Evolutionary conservation across 2,329 filamentous ascomycete species (phyloP).

Genomic region (Fusarium abutilonis): DNA sequence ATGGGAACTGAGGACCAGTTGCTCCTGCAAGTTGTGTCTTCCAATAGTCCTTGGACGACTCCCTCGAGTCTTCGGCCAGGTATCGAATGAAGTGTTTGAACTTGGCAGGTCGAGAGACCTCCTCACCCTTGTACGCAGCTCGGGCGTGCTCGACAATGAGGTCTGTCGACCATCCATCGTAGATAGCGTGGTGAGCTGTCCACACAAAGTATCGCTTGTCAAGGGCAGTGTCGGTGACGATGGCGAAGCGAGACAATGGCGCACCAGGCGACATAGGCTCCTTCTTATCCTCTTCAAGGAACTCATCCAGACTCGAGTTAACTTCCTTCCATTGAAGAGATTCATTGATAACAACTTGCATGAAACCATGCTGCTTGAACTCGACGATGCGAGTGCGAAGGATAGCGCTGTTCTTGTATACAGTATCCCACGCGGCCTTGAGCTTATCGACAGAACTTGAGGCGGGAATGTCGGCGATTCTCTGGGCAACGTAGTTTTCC

Average conservation of each 20-base stretch:
- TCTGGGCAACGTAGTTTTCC: constrained; percentile 61
- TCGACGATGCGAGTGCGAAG: constrained; percentile 61
- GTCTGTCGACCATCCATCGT: constrained; percentile 47
- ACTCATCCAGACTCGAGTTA: constrained; percentile 49
- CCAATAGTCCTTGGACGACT: constrained; percentile 40
- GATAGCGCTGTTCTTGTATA: constrained; percentile 52
- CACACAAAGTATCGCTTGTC: constrained; percentile 48
- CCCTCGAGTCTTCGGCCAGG: constrained; percentile 30
- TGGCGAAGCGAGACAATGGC: constrained; percentile 56
- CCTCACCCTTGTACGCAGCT: constrained; percentile 32
- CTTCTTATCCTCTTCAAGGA: constrained; percentile 53
- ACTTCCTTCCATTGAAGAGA: constrained; percentile 48
- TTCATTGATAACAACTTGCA: constrained; percentile 57
- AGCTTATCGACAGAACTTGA: constrained; percentile 49
- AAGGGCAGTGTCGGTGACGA: constrained; percentile 43
- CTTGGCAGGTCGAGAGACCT: constrained; percentile 37
- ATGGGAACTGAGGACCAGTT: constrained; percentile 41
- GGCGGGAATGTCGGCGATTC: constrained; percentile 54
- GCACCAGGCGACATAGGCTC: constrained; percentile 54
- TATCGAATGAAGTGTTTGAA: constrained; percentile 45
- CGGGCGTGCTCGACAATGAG: constrained; percentile 41
- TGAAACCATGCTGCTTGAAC: constrained; percentile 52
- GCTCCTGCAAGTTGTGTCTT: constrained; percentile 38
- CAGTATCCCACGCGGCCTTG: constrained; percentile 54
- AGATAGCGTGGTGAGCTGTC: constrained; percentile 48